Evolutionary conservation across 225 moss, liverwort and hornwort genomes (phyloP), one percentile per base, ranked within the genome.

Genomic region (Takakia lepidozioides): DNA sequence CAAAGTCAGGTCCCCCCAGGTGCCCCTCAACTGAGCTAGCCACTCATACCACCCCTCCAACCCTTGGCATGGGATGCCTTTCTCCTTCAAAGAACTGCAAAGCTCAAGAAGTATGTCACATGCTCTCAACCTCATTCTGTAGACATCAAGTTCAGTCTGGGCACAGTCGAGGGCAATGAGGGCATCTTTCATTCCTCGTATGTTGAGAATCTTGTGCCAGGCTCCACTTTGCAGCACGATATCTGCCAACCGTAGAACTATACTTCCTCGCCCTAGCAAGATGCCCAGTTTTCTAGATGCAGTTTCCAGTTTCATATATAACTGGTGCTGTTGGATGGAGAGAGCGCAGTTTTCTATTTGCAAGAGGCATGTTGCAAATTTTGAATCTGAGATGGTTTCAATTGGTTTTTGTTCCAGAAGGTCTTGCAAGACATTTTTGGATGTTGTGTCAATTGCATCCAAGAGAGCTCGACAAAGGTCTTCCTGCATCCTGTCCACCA

Each of bases 391-490:
- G 48, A 80, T 71, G 19, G 64, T 71, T 64, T 71, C 64, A 17
- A 74, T 71, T 19, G 71, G 54, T 68, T 44, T 54, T 37, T 66
- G 41, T 8, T 46, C 43, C 22, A 80, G 60, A 28, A 46, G 60
- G 24, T 71, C 56, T 16, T 43, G 50, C 29, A 75, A 57, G 35
- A 58, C 25, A 0, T 18, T 10, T 42, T 62, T 68, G 17, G 38
- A 28, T 25, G 54, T 32, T 32, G 32, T 32, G 32, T 32, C 64
- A 65, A 80, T 64, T 47, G 46, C 57, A 39, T 80, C 38, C 43
- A 80, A 65, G 8, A 80, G 68, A 5, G 71, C 60, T 24, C 58
- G 41, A 38, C 57, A 69, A 27, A 80, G 75, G 60, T 74, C 80
- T 64, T 71, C 75, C 57, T 71, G 80, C 57, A 71, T 64, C 64